Evolutionary conservation across 2,329 filamentous ascomycete species (phyloP).

Genomic region (Dactylellina haptotyla): DNA sequence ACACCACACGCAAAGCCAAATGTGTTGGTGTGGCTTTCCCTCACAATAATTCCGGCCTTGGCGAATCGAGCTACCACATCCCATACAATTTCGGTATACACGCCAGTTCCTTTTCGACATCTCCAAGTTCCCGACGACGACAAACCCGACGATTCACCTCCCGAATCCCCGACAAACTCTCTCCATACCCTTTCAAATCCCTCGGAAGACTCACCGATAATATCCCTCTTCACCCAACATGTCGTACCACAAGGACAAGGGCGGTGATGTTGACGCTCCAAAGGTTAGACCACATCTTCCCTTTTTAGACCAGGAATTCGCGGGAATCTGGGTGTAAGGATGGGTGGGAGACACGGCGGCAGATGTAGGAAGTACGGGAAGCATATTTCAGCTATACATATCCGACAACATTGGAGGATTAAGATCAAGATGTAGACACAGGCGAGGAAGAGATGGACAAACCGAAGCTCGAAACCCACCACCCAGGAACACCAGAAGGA

Average conservation of each 20-base stretch:
- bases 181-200: neutral
- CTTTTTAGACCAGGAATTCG: neutral
- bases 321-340: too few relatives aligned
- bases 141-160: neutral
- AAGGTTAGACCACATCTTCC: conserved; percentile 43
- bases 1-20: conserved; percentile 28
- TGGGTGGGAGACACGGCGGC: too few relatives aligned
- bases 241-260: conserved; percentile 53
- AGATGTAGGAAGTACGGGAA: too few relatives aligned
- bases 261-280: conserved; percentile 47
- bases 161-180: neutral
- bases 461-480: too few relatives aligned
- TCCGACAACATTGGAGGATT: too few relatives aligned
- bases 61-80: conserved; percentile 34
- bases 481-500: neutral
- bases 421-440: too few relatives aligned
- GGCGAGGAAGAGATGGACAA: too few relatives aligned
- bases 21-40: conserved; percentile 40
- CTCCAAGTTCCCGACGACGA: conserved; percentile 12
- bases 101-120: neutral
- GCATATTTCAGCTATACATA: too few relatives aligned
- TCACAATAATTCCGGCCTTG: conserved; percentile 50
- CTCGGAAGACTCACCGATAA: neutral
- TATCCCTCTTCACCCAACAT: conserved; percentile 19
- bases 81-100: neutral